phyloP scores from a whole-genome alignment of 2,329 filamentous ascomycete species.

The Phaeosphaeria sp. region DNA sequence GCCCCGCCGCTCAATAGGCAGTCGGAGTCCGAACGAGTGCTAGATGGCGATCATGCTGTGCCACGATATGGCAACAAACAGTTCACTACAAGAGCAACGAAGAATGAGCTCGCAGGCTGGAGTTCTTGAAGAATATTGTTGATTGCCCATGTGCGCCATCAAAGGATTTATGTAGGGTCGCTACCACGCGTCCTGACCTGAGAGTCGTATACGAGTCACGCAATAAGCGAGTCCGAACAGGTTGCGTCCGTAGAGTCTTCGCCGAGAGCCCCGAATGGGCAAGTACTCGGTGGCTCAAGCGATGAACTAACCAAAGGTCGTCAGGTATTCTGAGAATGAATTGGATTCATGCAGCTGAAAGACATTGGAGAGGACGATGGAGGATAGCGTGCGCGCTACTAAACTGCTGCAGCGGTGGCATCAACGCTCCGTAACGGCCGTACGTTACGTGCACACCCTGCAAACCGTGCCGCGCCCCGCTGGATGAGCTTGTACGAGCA shows the following conservation, averaged over 20 bases:
- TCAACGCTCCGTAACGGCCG: neutral
- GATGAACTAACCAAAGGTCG: neutral
- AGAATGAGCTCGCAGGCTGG: neutral
- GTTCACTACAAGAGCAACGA: neutral
- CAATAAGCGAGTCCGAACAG: neutral
- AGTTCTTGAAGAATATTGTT: neutral
- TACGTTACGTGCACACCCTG: neutral
- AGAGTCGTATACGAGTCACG: neutral
- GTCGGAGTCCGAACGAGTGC: neutral
- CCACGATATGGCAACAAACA: neutral
- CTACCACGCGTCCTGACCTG: neutral
- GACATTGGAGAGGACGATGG: neutral
- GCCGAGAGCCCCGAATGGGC: too few relatives aligned
- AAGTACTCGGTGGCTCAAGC: neutral
- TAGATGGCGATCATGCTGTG: neutral
- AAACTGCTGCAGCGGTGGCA: neutral
- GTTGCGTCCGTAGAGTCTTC: neutral
- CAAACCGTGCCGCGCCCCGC: neutral
- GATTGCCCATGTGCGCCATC: neutral
- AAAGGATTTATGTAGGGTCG: neutral
- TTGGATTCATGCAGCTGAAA: neutral
- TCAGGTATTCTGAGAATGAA: neutral
- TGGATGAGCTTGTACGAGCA: neutral
- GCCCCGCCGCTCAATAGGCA: neutral
- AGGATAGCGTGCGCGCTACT: neutral